Percentiles rank a stretch among this genome's conserved stretches.
Conservation (phyloP, 176 grass and related monocot species). For the Carex myosuroides region DNA sequence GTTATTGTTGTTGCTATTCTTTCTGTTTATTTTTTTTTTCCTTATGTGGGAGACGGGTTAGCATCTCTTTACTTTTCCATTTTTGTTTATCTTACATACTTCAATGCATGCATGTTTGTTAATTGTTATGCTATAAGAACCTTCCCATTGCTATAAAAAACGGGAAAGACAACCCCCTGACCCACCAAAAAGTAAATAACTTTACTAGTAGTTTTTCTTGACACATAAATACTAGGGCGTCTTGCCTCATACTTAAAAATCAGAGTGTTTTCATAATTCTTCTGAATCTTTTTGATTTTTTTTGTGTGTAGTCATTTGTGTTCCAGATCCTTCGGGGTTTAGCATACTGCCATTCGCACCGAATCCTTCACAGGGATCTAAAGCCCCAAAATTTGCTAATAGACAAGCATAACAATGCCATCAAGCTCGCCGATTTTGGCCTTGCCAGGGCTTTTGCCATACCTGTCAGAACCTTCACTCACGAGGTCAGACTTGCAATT, state of each 20-base stretch:
- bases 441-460: slow-evolving; percentile 78
- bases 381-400: slow-evolving; percentile 96
- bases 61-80: neutral
- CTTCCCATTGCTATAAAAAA: neutral
- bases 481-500: slow-evolving; percentile 29
- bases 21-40: neutral
- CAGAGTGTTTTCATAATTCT: neutral
- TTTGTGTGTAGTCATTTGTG: slow-evolving; percentile 42
- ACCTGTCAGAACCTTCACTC: slow-evolving; percentile 81
- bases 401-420: slow-evolving; percentile 54
- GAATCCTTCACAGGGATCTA: slow-evolving; percentile 79
- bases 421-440: slow-evolving; percentile 99
- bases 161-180: neutral
- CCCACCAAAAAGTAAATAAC: neutral
- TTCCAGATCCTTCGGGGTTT: slow-evolving; percentile 83
- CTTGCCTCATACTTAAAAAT: neutral
- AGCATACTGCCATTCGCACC: slow-evolving; percentile 91
- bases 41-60: neutral
- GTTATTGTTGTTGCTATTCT: neutral
- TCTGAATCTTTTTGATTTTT: neutral
- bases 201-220: neutral
- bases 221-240: neutral
- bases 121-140: neutral
- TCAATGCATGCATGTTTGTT: neutral
- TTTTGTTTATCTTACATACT: neutral